Evolutionary conservation across 2,329 filamentous ascomycete genomes (phyloP).

Genomic region (Teratosphaeria zuluensis): DNA sequence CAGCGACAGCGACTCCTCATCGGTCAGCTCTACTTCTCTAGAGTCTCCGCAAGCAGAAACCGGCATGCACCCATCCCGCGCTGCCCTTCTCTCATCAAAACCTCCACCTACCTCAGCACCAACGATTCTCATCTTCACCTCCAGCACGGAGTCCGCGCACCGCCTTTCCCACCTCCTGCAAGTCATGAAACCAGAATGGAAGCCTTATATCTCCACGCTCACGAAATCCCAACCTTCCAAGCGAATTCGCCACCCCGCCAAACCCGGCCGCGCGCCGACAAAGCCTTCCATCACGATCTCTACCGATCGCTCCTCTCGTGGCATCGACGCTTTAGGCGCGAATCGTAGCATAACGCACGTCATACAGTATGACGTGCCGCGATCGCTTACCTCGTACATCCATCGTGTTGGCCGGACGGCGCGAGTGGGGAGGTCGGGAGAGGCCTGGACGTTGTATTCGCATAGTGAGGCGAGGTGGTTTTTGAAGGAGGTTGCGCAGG

Average conservation of each 20-base stretch:
- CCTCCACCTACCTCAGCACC: constrained; percentile 21
- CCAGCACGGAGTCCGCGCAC: constrained; percentile 79
- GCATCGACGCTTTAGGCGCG: constrained; percentile 51
- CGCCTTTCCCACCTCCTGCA: constrained; percentile 70
- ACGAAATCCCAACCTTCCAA: constrained; percentile 57
- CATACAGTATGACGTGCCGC: constrained; percentile 86
- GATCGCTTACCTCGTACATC: constrained; percentile 71
- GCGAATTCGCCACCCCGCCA: constrained; percentile 25
- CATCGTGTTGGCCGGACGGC: constrained; percentile 89
- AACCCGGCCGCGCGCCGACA: constrained; percentile 38
- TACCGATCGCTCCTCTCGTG: constrained; percentile 86
- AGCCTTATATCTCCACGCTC: constrained; percentile 17
- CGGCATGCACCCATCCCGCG: constrained; percentile 6
- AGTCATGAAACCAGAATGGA: constrained; percentile 21
- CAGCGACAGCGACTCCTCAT: background rate
- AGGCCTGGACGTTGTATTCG: constrained; percentile 78
- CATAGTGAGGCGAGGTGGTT: constrained; percentile 86
- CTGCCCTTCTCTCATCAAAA: constrained; percentile 1
- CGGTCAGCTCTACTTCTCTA: background rate
- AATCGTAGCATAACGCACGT: constrained; percentile 64
- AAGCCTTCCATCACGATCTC: constrained; percentile 64
- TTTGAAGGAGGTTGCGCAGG: constrained; percentile 66
- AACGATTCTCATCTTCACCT: constrained; percentile 71
- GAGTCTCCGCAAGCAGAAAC: background rate
- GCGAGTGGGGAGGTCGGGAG: constrained; percentile 63